Percentiles rank a stretch among this genome's conserved stretches.
Evolutionary conservation across 2,329 filamentous ascomycete genomes (phyloP).

Genomic region (Trichophaea hybrida): DNA sequence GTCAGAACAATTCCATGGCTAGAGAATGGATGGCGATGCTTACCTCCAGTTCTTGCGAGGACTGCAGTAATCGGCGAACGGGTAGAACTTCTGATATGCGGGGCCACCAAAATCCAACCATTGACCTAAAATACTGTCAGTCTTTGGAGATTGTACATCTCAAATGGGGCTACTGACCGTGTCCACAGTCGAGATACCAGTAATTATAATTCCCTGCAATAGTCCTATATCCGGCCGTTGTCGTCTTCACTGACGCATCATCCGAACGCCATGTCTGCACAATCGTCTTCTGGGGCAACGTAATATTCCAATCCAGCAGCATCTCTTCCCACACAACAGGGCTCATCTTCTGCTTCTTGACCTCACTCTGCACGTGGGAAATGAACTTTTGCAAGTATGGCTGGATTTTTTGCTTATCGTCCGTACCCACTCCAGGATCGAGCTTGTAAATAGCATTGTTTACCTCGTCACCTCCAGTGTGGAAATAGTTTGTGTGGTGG

Average conservation of each 20-base stretch:
- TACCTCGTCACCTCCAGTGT: slow-evolving; percentile 78
- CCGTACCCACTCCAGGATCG: slow-evolving; percentile 57
- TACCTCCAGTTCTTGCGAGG: slow-evolving; percentile 69
- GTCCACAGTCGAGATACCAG: slow-evolving; percentile 75
- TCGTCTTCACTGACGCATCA: slow-evolving; percentile 45
- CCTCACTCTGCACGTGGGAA: slow-evolving; percentile 50
- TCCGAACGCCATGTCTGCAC: slow-evolving; percentile 66
- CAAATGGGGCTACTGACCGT: slow-evolving; percentile 36
- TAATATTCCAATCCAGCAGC: slow-evolving; percentile 62
- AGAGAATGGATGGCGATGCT: slow-evolving; percentile 24
- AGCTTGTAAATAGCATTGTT: slow-evolving; percentile 60
- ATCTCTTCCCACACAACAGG: slow-evolving; percentile 86
- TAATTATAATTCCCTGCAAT: slow-evolving; percentile 63
- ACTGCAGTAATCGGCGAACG: slow-evolving; percentile 67
- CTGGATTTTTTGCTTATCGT: slow-evolving; percentile 48
- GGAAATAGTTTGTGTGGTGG: slow-evolving; percentile 61
- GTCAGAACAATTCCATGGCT: neutral
- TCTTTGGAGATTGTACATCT: neutral
- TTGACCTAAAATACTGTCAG: slow-evolving; percentile 31
- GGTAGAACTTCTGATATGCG: slow-evolving; percentile 42
- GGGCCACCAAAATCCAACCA: slow-evolving; percentile 59
- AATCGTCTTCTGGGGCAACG: slow-evolving; percentile 53
- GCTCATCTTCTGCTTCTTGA: slow-evolving; percentile 49
- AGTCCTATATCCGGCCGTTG: slow-evolving; percentile 51
- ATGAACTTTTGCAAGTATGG: slow-evolving; percentile 69